Conservation (phyloP, 2,329 filamentous ascomycete species). For the Paraphoma sp. region DNA sequence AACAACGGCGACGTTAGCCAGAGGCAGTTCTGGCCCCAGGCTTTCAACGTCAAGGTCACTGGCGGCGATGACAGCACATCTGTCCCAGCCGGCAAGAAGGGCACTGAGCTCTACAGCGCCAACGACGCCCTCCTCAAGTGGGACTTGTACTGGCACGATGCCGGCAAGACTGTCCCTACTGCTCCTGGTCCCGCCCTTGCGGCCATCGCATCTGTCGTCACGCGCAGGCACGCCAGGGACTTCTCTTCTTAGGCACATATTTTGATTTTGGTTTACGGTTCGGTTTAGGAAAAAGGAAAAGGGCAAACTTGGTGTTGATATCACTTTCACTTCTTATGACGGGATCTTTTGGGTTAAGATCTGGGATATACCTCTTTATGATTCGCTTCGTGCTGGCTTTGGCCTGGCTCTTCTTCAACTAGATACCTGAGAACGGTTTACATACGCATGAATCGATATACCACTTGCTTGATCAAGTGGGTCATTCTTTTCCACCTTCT, state of each 20-base stretch:
- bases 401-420: not conserved
- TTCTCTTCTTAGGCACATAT: constrained; percentile 29
- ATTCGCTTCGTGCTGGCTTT: not conserved
- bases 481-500: not conserved
- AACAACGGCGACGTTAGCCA: constrained; percentile 40
- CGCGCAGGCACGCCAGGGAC: constrained; percentile 33
- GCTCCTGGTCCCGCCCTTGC: constrained; percentile 33
- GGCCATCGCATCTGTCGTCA: constrained; percentile 17
- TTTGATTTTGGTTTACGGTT: not conserved
- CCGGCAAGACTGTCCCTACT: constrained; percentile 26
- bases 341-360: not conserved
- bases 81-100: constrained; percentile 36
- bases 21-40: constrained; percentile 46
- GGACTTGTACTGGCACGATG: constrained; percentile 40
- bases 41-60: constrained; percentile 44
- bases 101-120: constrained; percentile 36
- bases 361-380: not conserved
- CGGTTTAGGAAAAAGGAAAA: not conserved
- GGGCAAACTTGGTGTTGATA: not conserved
- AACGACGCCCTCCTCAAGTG: constrained; percentile 36
- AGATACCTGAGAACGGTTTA: not conserved
- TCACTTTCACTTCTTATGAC: not conserved
- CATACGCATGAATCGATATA: not conserved
- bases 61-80: constrained; percentile 33
- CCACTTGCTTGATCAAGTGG: not conserved